Conservation (phyloP, 148 eudicot genomes). For the Cornus controversa region DNA sequence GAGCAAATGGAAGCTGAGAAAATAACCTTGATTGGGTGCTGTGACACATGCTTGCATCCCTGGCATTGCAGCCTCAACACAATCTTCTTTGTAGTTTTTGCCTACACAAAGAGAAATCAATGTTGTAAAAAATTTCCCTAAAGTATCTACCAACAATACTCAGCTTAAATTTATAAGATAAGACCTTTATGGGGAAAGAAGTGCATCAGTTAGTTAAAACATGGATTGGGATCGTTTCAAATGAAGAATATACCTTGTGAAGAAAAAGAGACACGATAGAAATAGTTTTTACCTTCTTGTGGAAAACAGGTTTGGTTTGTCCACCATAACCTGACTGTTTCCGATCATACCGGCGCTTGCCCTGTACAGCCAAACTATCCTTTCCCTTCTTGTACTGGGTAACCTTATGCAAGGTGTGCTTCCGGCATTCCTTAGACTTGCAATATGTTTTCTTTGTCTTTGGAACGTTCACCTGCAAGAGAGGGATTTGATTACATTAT, state of each 20-base stretch:
- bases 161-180: not conserved
- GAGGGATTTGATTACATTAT: not conserved
- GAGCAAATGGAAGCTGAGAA: not conserved
- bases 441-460: slow-evolving; percentile 85
- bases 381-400: slow-evolving; percentile 91
- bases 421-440: slow-evolving; percentile 51
- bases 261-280: too few species aligned
- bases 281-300: slow-evolving; percentile 56
- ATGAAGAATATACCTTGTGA: too few species aligned
- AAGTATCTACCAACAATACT: not conserved
- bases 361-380: slow-evolving; percentile 85
- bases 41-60: slow-evolving; percentile 56
- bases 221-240: not conserved
- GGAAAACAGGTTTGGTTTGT: slow-evolving; percentile 87
- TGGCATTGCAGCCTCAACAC: slow-evolving; percentile 63
- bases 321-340: slow-evolving; percentile 90
- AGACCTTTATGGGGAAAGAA: not conserved
- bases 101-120: slow-evolving; percentile 15
- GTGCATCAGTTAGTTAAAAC: not conserved
- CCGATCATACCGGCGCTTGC: slow-evolving; percentile 83
- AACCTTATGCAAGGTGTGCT: slow-evolving; percentile 58
- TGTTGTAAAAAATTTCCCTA: not conserved
- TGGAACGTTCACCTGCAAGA: slow-evolving; percentile 72
- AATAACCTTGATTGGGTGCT: slow-evolving; percentile 50
- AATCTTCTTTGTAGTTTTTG: slow-evolving; percentile 58